Evolutionary conservation across 306 rosid genomes (phyloP).

Genomic region (Vigna nakashimae): DNA sequence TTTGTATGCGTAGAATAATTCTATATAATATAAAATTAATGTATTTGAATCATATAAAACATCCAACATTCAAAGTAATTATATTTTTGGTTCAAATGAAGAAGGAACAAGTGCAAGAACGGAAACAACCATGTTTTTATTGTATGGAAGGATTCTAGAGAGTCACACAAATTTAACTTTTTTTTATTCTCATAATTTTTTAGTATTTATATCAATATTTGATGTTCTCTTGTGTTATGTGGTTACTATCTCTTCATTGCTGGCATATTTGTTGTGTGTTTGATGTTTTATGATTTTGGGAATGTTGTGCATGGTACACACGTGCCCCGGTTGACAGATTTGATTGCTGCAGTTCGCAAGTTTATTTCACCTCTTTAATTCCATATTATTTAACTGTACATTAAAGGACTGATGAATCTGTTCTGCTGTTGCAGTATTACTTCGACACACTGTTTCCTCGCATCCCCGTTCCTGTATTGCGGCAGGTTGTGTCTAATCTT

Average conservation of each 20-base stretch:
- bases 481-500: constrained; percentile 81
- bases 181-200: background rate
- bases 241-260: constrained; percentile 1
- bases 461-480: constrained; percentile 94
- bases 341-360: constrained; percentile 17
- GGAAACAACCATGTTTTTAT: background rate
- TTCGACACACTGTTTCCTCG: constrained; percentile 98
- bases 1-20: background rate
- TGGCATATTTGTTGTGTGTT: constrained; percentile 15
- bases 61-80: background rate
- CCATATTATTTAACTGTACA: constrained; percentile 5
- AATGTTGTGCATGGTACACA: background rate
- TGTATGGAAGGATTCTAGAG: constrained; percentile 32
- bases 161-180: background rate
- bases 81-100: constrained; percentile 8
- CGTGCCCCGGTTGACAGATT: background rate
- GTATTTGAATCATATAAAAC: background rate
- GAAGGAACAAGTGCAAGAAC: constrained; percentile 16
- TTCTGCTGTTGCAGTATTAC: constrained; percentile 81
- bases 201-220: constrained; percentile 6
- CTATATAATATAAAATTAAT: background rate
- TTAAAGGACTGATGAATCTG: constrained; percentile 43
- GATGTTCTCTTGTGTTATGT: constrained; percentile 16
- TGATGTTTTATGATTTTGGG: constrained; percentile 27
- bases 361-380: constrained; percentile 13